phyloP scores from a whole-genome alignment of 345 rosid genomes.

The Pugionium dolabratum region DNA sequence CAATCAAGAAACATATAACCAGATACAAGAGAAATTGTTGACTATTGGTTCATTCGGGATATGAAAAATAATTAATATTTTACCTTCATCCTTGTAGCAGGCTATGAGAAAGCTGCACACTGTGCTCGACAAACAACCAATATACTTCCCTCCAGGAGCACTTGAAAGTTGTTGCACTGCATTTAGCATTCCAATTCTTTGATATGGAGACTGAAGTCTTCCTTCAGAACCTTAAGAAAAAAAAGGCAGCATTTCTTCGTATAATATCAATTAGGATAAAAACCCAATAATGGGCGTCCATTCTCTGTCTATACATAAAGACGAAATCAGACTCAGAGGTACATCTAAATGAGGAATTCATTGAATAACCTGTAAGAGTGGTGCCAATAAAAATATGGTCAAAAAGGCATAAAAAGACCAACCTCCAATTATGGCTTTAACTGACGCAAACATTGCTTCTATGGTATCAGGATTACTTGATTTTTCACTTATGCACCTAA shows the following conservation, averaged over 20 bases:
- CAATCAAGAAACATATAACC: slow-evolving; percentile 2
- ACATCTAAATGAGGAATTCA: background rate
- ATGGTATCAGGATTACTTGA: slow-evolving; percentile 92
- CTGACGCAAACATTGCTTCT: slow-evolving; percentile 73
- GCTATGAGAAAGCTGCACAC: slow-evolving; percentile 68
- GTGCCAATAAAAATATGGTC: slow-evolving; percentile 1
- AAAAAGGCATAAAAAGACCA: slow-evolving; percentile 30
- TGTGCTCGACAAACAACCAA: slow-evolving; percentile 55
- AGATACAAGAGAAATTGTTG: slow-evolving; percentile 2
- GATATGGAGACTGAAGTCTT: slow-evolving; percentile 83
- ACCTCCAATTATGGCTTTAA: slow-evolving; percentile 93
- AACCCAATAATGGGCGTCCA: slow-evolving; percentile 11
- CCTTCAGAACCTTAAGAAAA: slow-evolving; percentile 84
- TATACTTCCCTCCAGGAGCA: slow-evolving; percentile 85
- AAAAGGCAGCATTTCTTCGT: slow-evolving; percentile 8
- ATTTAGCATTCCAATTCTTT: slow-evolving; percentile 86
- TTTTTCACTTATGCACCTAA: slow-evolving; percentile 68
- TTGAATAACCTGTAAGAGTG: background rate
- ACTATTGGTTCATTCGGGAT: background rate
- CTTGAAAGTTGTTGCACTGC: slow-evolving; percentile 75
- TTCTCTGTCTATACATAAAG: slow-evolving; percentile 3
- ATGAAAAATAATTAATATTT: slow-evolving; percentile 15
- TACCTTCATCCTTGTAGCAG: slow-evolving; percentile 87
- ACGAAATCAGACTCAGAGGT: background rate
- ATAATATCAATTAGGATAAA: slow-evolving; percentile 6